These are phyloP conservation scores for Backusella australiensis DNA, from an alignment of 192 early-diverging fungal genomes.

Conservation along the genomic window DNA sequence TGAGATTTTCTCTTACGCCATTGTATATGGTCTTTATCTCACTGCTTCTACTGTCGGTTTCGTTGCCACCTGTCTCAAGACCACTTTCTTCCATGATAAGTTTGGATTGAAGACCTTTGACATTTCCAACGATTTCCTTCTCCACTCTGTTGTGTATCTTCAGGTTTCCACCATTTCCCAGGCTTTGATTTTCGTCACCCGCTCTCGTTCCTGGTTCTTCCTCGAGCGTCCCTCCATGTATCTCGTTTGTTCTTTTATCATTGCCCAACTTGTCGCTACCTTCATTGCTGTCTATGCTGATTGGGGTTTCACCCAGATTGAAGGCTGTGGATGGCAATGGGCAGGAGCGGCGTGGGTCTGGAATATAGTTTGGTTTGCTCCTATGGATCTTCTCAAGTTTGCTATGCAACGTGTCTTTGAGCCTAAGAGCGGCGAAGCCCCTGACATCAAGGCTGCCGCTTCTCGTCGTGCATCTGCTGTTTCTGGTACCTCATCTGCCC, in stretches of 20 bases:
- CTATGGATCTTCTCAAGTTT: constrained; percentile 72
- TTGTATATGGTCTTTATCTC: constrained; percentile 82
- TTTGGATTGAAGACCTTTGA: constrained; percentile 53
- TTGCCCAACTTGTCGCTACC: constrained; percentile 66
- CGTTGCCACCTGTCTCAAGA: constrained; percentile 57
- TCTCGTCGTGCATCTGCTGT: constrained; percentile 28
- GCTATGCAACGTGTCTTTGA: constrained; percentile 55
- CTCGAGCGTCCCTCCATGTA: constrained; percentile 61
- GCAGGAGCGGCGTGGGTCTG: constrained; percentile 67
- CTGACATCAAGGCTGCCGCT: background rate
- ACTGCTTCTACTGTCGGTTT: constrained; percentile 78
- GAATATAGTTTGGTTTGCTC: constrained; percentile 72
- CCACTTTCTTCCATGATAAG: constrained; percentile 61
- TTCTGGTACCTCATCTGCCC: constrained; percentile 30
- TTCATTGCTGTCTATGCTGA: constrained; percentile 79
- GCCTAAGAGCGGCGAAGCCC: constrained; percentile 33
- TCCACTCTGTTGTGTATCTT: constrained; percentile 73
- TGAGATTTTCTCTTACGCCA: constrained; percentile 83
- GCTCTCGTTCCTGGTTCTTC: constrained; percentile 66
- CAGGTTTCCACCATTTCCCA: constrained; percentile 76
- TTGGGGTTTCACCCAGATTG: constrained; percentile 73
- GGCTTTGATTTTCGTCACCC: constrained; percentile 71
- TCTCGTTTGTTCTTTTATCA: constrained; percentile 56
- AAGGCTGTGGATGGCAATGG: constrained; percentile 65
- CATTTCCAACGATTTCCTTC: constrained; percentile 55